These are phyloP conservation scores for Petasospora fabianii DNA, from an alignment of 1,139 yeast species.

Conservation along the genomic window DNA sequence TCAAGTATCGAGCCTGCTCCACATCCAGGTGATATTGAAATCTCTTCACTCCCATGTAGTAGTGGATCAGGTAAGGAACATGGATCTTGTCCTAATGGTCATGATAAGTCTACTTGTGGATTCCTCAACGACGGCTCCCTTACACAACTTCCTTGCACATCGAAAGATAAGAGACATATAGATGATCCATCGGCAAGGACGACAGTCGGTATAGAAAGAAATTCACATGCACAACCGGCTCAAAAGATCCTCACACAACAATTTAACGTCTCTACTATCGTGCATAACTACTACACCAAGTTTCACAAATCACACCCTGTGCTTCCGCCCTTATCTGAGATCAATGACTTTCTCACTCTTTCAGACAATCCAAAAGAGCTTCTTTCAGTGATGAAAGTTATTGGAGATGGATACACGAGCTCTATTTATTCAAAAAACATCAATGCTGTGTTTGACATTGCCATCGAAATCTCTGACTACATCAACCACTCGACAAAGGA, in stretches of 20 bases:
- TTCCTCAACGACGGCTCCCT: conserved; percentile 13
- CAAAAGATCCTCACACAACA: conserved; percentile 14
- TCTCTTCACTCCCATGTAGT: conserved; percentile 20
- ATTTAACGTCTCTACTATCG: conserved; percentile 28
- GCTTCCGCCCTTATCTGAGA: conserved; percentile 37
- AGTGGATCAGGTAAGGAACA: conserved; percentile 8
- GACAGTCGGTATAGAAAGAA: conserved; percentile 6
- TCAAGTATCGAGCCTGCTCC: conserved; percentile 5
- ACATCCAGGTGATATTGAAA: conserved; percentile 6
- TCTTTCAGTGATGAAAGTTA: conserved; percentile 41
- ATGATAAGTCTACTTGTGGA: conserved; percentile 20
- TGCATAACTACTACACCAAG: conserved; percentile 35
- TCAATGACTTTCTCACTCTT: conserved; percentile 31
- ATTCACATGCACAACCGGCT: neutral
- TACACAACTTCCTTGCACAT: conserved; percentile 12
- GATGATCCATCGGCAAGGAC: conserved; percentile 3
- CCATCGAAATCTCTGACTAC: conserved; percentile 35
- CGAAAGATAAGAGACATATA: neutral
- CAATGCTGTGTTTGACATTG: conserved; percentile 32
- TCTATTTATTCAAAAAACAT: conserved; percentile 34
- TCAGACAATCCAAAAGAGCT: conserved; percentile 37
- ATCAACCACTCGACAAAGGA: conserved; percentile 37
- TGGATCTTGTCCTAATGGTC: conserved; percentile 26
- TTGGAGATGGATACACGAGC: conserved; percentile 43
- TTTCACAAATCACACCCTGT: conserved; percentile 45